Evolutionary conservation across 176 grass and related monocot species (phyloP), one percentile per base, ranked within the genome.

Genomic region (Aegilops umbellulata): DNA sequence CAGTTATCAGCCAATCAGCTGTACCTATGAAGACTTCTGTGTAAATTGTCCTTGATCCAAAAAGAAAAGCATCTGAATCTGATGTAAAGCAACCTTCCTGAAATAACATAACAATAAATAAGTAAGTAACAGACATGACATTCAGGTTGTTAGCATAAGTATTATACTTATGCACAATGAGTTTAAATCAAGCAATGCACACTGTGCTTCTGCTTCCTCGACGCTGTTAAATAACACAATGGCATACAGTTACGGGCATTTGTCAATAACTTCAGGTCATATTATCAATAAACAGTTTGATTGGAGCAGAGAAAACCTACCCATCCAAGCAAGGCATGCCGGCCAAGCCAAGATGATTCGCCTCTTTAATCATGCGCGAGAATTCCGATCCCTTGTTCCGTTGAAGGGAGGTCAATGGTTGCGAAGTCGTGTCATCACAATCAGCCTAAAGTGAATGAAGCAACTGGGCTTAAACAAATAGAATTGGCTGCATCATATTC

Each of bases 121-220:
- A 38, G 36, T 38, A 38, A 38, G 36, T 38, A 38, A 38, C 36
- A 38, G 7, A 38, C 36, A 38, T 38, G 36, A 38, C 36, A 38
- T 38, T 38, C 36, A 8, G 36, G 36, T 38, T 38, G 36, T 38
- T 38, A 38, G 36, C 7, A 38, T 1, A 38, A 38, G 36, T 38
- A 38, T 38, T 38, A 8, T 38, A 38, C 36, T 38, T 38, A 38
- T 8, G 36, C 36, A 38, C 36, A 38, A 38, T 38, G 91, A 92
- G 80, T 86, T 84, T 9, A 91, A 82, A 88, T 95, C 86, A 22
- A 98, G 85, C 82, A 85, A 53, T 78, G 95, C 93, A 81, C 95
- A 98, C 62, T 98, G 91, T 69, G 95, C 95, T 90, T 98, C 95
- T 4, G 87, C 95, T 83, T 98, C 95, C 92, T 98, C 95, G 85